Evolutionary conservation across 352 stramenopile genomes (phyloP).

Genomic region (Phytophthora crassamura): DNA sequence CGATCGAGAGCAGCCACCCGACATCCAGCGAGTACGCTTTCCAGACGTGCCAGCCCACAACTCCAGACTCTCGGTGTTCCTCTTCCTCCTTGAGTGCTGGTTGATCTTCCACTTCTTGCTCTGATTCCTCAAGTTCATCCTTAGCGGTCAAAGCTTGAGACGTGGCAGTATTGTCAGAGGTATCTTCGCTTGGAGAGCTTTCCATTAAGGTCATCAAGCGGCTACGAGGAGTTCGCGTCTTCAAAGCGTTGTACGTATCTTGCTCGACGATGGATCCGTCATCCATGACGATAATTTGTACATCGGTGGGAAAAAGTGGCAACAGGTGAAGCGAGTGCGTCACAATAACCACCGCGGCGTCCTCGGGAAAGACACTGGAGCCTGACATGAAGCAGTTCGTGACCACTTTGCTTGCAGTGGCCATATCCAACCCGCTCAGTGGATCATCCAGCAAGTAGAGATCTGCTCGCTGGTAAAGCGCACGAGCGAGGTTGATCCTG

Average conservation of each 20-base stretch:
- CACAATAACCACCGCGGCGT: slow-evolving; percentile 71
- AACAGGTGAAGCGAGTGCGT: slow-evolving; percentile 82
- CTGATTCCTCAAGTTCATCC: not conserved
- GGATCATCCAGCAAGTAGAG: slow-evolving; percentile 92
- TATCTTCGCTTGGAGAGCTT: slow-evolving; percentile 1
- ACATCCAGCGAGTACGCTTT: slow-evolving; percentile 62
- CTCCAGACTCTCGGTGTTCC: slow-evolving; percentile 71
- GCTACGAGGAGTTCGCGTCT: slow-evolving; percentile 22
- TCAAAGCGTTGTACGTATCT: slow-evolving; percentile 39
- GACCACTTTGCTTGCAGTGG: slow-evolving; percentile 62
- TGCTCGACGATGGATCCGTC: slow-evolving; percentile 60
- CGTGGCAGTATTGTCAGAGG: not conserved
- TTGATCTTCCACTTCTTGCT: slow-evolving; percentile 16
- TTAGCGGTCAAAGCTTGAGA: not conserved
- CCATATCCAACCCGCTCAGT: slow-evolving; percentile 79
- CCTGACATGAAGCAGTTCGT: slow-evolving; percentile 48
- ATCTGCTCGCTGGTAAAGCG: slow-evolving; percentile 67
- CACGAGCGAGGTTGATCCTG: slow-evolving; percentile 86
- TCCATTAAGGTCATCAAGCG: slow-evolving; percentile 40
- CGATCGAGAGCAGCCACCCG: slow-evolving; percentile 49
- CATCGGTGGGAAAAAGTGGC: slow-evolving; percentile 46
- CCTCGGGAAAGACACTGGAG: slow-evolving; percentile 54
- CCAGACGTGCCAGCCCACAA: slow-evolving; percentile 68
- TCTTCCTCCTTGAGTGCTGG: slow-evolving; percentile 31
- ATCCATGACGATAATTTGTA: slow-evolving; percentile 66